phyloP scores from a whole-genome alignment of 768 basidiomycete species.

The Xerocomus spinulosus region DNA sequence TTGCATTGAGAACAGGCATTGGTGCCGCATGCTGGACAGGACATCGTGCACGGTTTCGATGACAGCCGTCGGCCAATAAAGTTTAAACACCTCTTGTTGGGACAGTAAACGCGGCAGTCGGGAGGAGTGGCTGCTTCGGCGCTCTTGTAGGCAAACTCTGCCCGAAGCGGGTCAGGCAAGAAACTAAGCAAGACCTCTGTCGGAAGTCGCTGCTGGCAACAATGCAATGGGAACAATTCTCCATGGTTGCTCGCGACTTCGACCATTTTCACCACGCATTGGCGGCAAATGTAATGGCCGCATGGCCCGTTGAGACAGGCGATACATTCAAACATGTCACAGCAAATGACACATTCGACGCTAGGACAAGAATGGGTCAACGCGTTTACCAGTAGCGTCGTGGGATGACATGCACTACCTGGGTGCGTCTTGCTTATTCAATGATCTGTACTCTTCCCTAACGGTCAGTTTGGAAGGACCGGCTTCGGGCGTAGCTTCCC shows the following conservation, averaged over 20 bases:
- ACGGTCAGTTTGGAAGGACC: neutral
- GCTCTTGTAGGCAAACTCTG: conserved; percentile 39
- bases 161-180: conserved; percentile 27
- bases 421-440: neutral
- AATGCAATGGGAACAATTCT: conserved; percentile 47
- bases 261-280: conserved; percentile 41
- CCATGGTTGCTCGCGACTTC: conserved; percentile 43
- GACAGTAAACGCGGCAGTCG: conserved; percentile 46
- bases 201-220: conserved; percentile 42
- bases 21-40: conserved; percentile 39
- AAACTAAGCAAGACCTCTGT: conserved; percentile 27
- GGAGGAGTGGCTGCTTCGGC: conserved; percentile 44
- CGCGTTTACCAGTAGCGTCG: neutral
- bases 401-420: neutral
- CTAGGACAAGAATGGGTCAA: conserved; percentile 2
- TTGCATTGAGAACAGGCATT: conserved; percentile 49
- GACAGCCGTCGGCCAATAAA: conserved; percentile 45
- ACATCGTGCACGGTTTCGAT: conserved; percentile 13
- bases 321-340: conserved; percentile 25
- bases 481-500: neutral
- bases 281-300: conserved; percentile 44
- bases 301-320: conserved; percentile 38
- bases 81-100: conserved; percentile 42
- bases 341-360: conserved; percentile 39
- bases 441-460: too few relatives aligned